Percentiles rank a stretch among this genome's conserved stretches.
These are phyloP conservation scores for Naganishia antarctica DNA, from an alignment of 768 basidiomycete genomes.

Conservation along the genomic window DNA sequence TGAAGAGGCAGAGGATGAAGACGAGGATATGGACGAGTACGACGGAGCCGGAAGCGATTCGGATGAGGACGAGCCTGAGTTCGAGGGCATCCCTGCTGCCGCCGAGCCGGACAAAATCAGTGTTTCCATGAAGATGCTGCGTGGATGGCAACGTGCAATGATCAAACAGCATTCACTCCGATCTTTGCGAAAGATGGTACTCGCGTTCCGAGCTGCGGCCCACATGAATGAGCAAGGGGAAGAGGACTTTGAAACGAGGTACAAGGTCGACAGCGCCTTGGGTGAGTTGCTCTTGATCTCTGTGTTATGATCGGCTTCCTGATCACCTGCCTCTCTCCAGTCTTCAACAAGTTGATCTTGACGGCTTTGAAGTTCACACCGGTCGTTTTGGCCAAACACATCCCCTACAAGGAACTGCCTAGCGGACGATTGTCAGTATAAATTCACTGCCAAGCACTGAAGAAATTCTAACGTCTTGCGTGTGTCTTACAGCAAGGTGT, in stretches of 20 bases:
- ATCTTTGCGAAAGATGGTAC: slow-evolving; percentile 71
- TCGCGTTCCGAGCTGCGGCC: slow-evolving; percentile 86
- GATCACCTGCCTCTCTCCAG: slow-evolving; percentile 50
- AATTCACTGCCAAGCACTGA: background rate
- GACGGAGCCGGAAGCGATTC: slow-evolving; percentile 31
- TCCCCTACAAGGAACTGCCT: slow-evolving; percentile 74
- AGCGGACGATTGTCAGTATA: slow-evolving; percentile 77
- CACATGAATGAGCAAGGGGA: slow-evolving; percentile 76
- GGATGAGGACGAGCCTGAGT: slow-evolving; percentile 52
- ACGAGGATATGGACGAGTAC: slow-evolving; percentile 50
- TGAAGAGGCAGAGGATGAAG: slow-evolving; percentile 54
- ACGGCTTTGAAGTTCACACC: slow-evolving; percentile 87
- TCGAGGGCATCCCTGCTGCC: slow-evolving; percentile 44
- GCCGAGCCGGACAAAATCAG: slow-evolving; percentile 53
- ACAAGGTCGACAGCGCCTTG: slow-evolving; percentile 75
- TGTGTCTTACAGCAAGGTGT: slow-evolving; percentile 59
- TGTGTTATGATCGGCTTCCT: slow-evolving; percentile 11
- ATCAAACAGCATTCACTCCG: slow-evolving; percentile 83
- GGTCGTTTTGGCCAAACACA: slow-evolving; percentile 75
- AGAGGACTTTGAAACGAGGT: slow-evolving; percentile 58
- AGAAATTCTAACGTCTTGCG: background rate
- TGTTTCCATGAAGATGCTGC: slow-evolving; percentile 57
- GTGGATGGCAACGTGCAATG: slow-evolving; percentile 81
- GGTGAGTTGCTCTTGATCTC: slow-evolving; percentile 53
- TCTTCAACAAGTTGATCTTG: slow-evolving; percentile 87